Evolutionary conservation across 768 basidiomycete species (phyloP).

Genomic region (Pleurotus pulmonarius): DNA sequence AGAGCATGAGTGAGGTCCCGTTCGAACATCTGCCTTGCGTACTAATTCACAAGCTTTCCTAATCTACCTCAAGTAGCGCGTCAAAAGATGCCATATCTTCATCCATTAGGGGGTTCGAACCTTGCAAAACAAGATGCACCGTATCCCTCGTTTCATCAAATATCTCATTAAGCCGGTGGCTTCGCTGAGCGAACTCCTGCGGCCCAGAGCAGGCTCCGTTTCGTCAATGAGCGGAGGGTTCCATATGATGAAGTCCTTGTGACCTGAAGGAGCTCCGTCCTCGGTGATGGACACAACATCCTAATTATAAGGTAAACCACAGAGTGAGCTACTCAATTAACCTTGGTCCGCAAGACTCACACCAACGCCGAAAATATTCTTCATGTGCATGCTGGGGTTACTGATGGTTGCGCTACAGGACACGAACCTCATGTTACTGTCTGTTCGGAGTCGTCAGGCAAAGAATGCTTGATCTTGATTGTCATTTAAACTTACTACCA

Average conservation of each 20-base stretch:
- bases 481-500: conserved; percentile 54
- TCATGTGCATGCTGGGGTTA: conserved; percentile 75
- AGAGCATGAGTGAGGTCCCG: too few species aligned
- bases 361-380: conserved; percentile 65
- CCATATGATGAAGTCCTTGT: conserved; percentile 82
- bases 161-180: conserved; percentile 71
- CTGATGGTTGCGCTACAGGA: conserved; percentile 88
- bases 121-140: conserved; percentile 89
- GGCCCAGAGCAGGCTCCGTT: conserved; percentile 49
- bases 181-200: conserved; percentile 58
- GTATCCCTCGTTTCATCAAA: conserved; percentile 76
- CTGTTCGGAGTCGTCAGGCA: conserved; percentile 25
- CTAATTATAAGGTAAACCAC: conserved; percentile 16
- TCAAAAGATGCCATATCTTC: too few species aligned
- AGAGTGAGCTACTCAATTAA: not conserved
- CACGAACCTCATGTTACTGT: conserved; percentile 57
- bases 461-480: not conserved
- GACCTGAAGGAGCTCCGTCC: conserved; percentile 81
- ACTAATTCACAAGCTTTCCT: conserved; percentile 82
- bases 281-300: conserved; percentile 67
- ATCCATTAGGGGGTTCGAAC: conserved; percentile 26
- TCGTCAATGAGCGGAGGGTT: conserved; percentile 57
- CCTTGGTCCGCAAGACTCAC: conserved; percentile 13
- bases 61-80: conserved; percentile 39
- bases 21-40: too few species aligned